Evolutionary conservation across 495 filamentous ascomycete genomes (phyloP), one percentile per base, ranked within the genome.

Genomic region (Talaromyces adpressus): DNA sequence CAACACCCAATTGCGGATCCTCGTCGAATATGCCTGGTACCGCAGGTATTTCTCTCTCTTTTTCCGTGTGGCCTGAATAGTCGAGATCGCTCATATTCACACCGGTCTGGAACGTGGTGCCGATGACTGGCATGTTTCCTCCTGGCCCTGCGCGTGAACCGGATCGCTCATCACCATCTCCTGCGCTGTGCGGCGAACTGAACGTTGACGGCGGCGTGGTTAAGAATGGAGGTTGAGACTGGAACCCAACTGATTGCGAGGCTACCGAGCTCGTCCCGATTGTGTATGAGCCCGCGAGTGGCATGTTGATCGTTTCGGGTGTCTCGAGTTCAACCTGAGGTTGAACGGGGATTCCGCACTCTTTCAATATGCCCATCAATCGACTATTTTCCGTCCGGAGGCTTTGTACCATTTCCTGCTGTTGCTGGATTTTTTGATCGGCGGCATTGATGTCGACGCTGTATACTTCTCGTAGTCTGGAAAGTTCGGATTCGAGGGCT

Each of bases 401-500:
- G 16, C 69, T 67, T 32, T 72, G 72, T 54, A 82, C 68, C 71
- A 75, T 69, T 51, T 79, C 73, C 39, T 75, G 73, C 56, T 83
- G 76, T 63, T 81, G 74, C 22, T 75, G 72, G 7, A 77, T 56
- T 16, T 72, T 65, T n/a, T 68, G 63, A 61, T 76, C 77, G 52
- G 73, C 71, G 18, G 75, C 69, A 34, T 71, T 72, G 11, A 81
- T 76, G 32, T 79, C 75, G 16, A 71, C 72, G 20, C 71, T 75
- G 63, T 79, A 81, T 12, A 77, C 70, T 63, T 80, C 76, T 69
- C 84, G 82, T 64, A 87, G 76, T 59, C 91, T 89, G 22, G 91
- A 82, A 7, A 97, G 87, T 74, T 96, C 91, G 68, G 91, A 88
- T 72, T 98, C 93, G 62, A 98, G 83, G n/a, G 86, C 83, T 73